Evolutionary conservation across 768 basidiomycete genomes (phyloP), one percentile per base, ranked within the genome.

Genomic region (Termitomyces sp.): DNA sequence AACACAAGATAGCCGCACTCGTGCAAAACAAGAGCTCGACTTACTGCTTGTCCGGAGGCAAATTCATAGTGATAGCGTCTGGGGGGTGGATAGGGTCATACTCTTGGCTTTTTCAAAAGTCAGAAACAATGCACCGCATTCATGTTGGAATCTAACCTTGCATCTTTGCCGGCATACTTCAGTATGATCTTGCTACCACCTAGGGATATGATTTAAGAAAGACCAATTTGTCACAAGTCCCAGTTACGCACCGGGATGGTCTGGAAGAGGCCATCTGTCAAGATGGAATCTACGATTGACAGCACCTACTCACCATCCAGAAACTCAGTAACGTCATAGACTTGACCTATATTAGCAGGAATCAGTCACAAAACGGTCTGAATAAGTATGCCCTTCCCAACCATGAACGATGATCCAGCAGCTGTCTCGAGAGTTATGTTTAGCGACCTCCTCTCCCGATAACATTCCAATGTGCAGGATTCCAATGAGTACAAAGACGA

Each of bases 51-150:
- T 94, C 89, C n/a, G 77, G 79, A 6, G 88, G 87, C 27, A 94
- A 73, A 67, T 94, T 82, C 19, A 81, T 84, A 21, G 80, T 84
- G 60, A 89, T 93, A 54, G 80, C 89, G 68, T 86, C 86, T 40
- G 82, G 92, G 2, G 94, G 94, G 66, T 96, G 94, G 49, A 97
- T 91, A 2, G 89, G 89, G 25, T 92, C 92, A 61, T 93, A 93
- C 71, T 89, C 91, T 59, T 79, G 79, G 5, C 86, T 89, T 60
- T 52, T 2, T 23, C 21, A 14, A 28, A 12, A 49, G n/a, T 44
- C 49, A 35, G 46, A 10, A 10, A 5, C 34, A 17, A 57, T 14
- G 50, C 23, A n/a, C 16, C 40, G 21, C 39, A 58, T 8, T 35
- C n/a, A 41, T 42, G 27, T 63, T 46, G 39, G 57, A 55, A 5